Evolutionary conservation across 352 stramenopile genomes (phyloP).

Genomic region (Nothophytophthora sp.): DNA sequence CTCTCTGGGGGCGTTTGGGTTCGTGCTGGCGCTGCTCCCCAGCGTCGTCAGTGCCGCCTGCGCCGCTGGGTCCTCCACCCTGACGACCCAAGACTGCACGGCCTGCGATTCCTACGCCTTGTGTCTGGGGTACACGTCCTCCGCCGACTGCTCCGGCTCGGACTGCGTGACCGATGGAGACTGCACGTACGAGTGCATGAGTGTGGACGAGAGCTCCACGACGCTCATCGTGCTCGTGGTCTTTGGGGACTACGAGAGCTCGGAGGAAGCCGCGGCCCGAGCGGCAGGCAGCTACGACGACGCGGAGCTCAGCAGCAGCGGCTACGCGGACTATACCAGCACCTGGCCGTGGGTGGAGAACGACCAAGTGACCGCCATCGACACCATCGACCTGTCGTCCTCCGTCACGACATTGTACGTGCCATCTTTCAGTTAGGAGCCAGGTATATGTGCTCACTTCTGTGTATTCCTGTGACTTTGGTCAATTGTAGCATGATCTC

Average conservation of each 20-base stretch:
- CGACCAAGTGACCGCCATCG: constrained; percentile 21
- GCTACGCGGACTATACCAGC: constrained; percentile 18
- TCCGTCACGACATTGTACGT: constrained; percentile 27
- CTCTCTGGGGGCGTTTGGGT: constrained; percentile 1
- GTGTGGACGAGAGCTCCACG: constrained; percentile 9
- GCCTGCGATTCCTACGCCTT: constrained; percentile 24
- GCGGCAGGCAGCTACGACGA: constrained; percentile 9
- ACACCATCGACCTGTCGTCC: constrained; percentile 22
- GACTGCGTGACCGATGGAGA: constrained; percentile 16
- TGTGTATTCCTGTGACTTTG: not conserved
- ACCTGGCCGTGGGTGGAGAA: constrained; percentile 27
- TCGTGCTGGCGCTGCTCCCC: not conserved
- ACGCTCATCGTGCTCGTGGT: constrained; percentile 26
- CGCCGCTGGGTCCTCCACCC: constrained; percentile 18
- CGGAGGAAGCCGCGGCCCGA: constrained; percentile 18
- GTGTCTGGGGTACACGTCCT: constrained; percentile 25
- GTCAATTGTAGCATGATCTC: constrained; percentile 25
- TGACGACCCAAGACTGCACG: constrained; percentile 24
- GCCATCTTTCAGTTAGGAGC: not conserved
- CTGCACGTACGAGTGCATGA: constrained; percentile 29
- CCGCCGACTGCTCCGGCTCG: constrained; percentile 14
- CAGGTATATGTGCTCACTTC: not conserved
- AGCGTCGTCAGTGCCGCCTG: constrained; percentile 13
- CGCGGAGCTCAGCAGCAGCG: not conserved
- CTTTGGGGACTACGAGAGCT: constrained; percentile 34